These are phyloP conservation scores for Epichloe sibirici DNA, from an alignment of 2,329 filamentous ascomycete species.

Conservation along the genomic window DNA sequence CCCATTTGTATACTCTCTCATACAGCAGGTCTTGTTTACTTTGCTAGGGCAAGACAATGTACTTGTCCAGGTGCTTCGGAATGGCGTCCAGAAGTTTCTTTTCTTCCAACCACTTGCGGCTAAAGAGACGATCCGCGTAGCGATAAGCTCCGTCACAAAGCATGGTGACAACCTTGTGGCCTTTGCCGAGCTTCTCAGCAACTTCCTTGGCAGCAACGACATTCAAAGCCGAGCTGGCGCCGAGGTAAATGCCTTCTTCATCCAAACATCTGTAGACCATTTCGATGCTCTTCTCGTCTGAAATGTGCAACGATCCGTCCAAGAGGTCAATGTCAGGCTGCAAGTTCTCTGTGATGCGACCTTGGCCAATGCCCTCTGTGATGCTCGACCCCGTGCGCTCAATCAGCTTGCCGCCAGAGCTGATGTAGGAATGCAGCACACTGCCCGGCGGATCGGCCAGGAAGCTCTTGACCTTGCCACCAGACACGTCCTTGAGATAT, in stretches of 20 bases:
- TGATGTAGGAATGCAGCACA: slow-evolving; percentile 85
- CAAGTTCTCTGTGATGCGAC: slow-evolving; percentile 90
- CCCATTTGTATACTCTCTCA: slow-evolving; percentile 5
- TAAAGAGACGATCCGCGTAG: slow-evolving; percentile 91
- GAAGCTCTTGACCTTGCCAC: slow-evolving; percentile 71
- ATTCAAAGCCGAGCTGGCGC: slow-evolving; percentile 86
- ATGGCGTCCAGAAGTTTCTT: slow-evolving; percentile 76
- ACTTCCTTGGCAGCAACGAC: slow-evolving; percentile 93
- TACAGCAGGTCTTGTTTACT: slow-evolving; percentile 11
- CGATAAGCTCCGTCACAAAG: slow-evolving; percentile 95
- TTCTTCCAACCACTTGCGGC: slow-evolving; percentile 73
- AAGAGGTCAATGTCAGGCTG: slow-evolving; percentile 71
- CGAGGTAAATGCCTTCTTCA: slow-evolving; percentile 90
- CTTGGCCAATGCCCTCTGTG: slow-evolving; percentile 96
- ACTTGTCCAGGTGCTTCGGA: slow-evolving; percentile 77
- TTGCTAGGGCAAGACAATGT: slow-evolving; percentile 73
- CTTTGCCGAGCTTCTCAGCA: slow-evolving; percentile 77
- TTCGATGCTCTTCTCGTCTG: slow-evolving; percentile 87
- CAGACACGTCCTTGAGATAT: slow-evolving; percentile 73
- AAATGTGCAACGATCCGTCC: slow-evolving; percentile 74
- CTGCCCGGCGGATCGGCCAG: slow-evolving; percentile 90
- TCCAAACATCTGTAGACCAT: slow-evolving; percentile 97
- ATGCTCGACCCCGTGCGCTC: slow-evolving; percentile 80
- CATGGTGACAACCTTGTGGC: slow-evolving; percentile 85
- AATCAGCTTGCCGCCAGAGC: slow-evolving; percentile 68